phyloP scores from a whole-genome alignment of 345 rosid genomes.

The Rhizophora mangle region DNA sequence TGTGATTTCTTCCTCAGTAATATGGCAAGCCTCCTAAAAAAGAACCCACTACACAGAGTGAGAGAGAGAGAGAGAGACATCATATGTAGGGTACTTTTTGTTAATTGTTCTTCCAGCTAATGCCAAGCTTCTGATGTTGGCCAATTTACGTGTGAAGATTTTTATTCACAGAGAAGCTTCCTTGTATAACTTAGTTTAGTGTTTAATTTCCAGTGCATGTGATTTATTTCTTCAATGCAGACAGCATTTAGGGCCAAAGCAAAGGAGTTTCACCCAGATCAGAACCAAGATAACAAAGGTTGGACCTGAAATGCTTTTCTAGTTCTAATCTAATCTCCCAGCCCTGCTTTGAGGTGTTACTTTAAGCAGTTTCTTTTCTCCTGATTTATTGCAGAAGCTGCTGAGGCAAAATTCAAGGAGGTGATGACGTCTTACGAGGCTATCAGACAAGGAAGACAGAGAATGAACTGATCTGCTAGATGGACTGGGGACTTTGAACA shows the following conservation, averaged over 20 bases:
- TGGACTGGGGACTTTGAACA: background rate
- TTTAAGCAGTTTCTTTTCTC: background rate
- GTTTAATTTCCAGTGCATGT: background rate
- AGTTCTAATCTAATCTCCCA: background rate
- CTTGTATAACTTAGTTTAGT: background rate
- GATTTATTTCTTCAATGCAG: conserved; percentile 33
- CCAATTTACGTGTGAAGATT: background rate
- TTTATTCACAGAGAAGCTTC: background rate
- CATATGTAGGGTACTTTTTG: too few species aligned
- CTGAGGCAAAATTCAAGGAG: conserved; percentile 92
- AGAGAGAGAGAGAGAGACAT: too few species aligned
- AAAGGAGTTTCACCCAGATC: conserved; percentile 91
- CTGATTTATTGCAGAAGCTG: conserved; percentile 51
- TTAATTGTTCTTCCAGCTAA: too few species aligned
- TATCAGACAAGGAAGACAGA: conserved; percentile 65
- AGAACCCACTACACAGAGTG: too few species aligned
- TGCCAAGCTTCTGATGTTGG: too few species aligned
- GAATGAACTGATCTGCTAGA: conserved; percentile 10
- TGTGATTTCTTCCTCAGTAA: background rate
- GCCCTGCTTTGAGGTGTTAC: background rate
- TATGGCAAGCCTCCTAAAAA: background rate
- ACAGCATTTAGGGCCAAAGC: conserved; percentile 85
- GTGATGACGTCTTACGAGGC: conserved; percentile 85
- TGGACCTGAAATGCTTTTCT: conserved; percentile 2
- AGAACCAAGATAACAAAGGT: conserved; percentile 89